Evolutionary conservation across 1,284 basidiomycete species (phyloP).

Genomic region (Sporisorium reilianum): DNA sequence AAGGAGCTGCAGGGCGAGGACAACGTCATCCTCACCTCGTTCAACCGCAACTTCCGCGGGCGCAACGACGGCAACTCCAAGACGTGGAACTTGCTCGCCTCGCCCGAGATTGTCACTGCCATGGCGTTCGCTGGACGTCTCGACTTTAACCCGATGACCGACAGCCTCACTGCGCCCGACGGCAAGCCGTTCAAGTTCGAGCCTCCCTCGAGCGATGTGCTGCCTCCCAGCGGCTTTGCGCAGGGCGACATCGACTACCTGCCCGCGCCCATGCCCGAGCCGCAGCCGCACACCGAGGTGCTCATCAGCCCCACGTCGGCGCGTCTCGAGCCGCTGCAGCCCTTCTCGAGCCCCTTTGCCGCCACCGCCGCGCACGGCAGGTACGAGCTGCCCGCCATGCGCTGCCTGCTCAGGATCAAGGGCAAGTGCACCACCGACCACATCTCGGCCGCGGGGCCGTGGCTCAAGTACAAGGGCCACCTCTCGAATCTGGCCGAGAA

Average conservation of each 20-base stretch:
- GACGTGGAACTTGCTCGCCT: constrained; percentile 99
- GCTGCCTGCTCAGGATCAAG: constrained; percentile 86
- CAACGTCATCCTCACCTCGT: constrained; percentile 96
- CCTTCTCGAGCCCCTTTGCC: constrained; percentile 85
- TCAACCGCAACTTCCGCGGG: constrained; percentile 98
- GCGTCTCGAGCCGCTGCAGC: constrained; percentile 86
- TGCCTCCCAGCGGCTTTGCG: constrained; percentile 86
- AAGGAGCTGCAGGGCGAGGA: constrained; percentile 89
- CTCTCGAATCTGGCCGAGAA: constrained; percentile 97
- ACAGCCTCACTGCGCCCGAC: constrained; percentile 80
- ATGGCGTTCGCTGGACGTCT: constrained; percentile 90
- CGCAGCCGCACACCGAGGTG: constrained; percentile 79
- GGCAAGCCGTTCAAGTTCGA: constrained; percentile 85
- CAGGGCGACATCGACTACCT: constrained; percentile 82
- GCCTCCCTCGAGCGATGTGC: constrained; percentile 84
- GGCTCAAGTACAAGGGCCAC: constrained; percentile 96
- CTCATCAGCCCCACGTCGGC: constrained; percentile 73
- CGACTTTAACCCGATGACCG: constrained; percentile 92
- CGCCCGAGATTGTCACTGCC: constrained; percentile 95
- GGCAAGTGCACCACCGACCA: constrained; percentile 97
- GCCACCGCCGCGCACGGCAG: constrained; percentile 68
- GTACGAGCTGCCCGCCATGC: constrained; percentile 79
- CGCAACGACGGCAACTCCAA: constrained; percentile 95
- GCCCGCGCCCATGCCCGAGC: constrained; percentile 79
- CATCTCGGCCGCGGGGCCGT: constrained; percentile 71